Percentiles rank a stretch among this genome's conserved stretches.
phyloP scores from a whole-genome alignment of 1,284 basidiomycete genomes.

The Exsudoporus floridanus region DNA sequence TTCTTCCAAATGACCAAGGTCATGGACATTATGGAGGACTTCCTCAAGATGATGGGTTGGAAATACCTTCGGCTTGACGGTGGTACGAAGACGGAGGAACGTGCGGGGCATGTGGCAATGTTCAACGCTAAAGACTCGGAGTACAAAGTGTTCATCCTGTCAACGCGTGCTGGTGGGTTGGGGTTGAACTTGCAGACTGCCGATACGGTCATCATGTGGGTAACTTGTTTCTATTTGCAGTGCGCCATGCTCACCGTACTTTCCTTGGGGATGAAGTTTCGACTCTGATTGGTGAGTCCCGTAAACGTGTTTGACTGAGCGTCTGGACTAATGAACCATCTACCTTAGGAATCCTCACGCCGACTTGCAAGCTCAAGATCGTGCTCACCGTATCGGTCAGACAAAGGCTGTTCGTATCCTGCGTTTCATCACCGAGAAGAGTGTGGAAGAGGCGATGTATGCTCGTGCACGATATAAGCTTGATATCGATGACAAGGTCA shows the following conservation, averaged over 20 bases:
- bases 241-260: constrained; percentile 4
- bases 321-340: background rate
- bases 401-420: constrained; percentile 97
- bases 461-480: constrained; percentile 95
- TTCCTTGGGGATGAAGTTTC: constrained; percentile 51
- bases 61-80: constrained; percentile 96
- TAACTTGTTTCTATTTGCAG: constrained; percentile 30
- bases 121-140: constrained; percentile 94
- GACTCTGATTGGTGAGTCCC: constrained; percentile 77
- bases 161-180: constrained; percentile 95
- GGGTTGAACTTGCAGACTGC: constrained; percentile 98
- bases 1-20: constrained; percentile 99
- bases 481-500: constrained; percentile 99
- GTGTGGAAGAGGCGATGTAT: constrained; percentile 97
- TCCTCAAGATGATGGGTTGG: constrained; percentile 87
- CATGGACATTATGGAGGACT: constrained; percentile 99
- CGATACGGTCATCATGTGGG: constrained; percentile 98
- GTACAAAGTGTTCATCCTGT: constrained; percentile 93
- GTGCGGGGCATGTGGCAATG: constrained; percentile 83
- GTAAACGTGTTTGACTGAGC: background rate
- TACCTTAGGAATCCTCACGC: constrained; percentile 86
- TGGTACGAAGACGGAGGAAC: constrained; percentile 97
- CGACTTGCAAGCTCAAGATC: constrained; percentile 98
- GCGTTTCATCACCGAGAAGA: constrained; percentile 96
- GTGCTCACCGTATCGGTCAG: constrained; percentile 99